phyloP scores from a whole-genome alignment of 1,284 basidiomycete genomes.

The Cutaneotrichosporon cavernicola region DNA sequence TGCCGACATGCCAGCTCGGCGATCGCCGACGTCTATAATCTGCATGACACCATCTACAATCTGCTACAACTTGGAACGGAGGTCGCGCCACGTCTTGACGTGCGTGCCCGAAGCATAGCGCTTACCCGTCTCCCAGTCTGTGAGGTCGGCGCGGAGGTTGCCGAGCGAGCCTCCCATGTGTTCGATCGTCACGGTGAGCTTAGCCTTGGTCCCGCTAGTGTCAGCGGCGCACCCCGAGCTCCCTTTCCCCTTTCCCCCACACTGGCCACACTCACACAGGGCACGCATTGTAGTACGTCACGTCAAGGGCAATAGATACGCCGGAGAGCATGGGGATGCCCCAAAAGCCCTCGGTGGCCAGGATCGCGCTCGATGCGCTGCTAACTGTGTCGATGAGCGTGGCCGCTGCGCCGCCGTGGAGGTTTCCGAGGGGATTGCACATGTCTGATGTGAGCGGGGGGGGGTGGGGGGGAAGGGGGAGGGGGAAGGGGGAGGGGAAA shows the following conservation, averaged over 20 bases:
- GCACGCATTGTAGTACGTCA: constrained; percentile 36
- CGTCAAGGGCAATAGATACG: constrained; percentile 37
- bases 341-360: constrained; percentile 43
- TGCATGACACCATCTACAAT: neutral
- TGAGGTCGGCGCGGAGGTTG: constrained; percentile 20
- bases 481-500: no score
- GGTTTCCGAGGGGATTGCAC: constrained; percentile 34
- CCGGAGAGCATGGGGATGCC: constrained; percentile 41
- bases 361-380: constrained; percentile 12
- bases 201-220: constrained; percentile 13
- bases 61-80: neutral
- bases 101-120: constrained; percentile 29
- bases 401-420: constrained; percentile 44
- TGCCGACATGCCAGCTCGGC: neutral
- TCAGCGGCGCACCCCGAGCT: neutral
- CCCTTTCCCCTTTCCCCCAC: neutral
- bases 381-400: constrained; percentile 38
- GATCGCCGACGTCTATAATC: neutral
- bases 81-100: constrained; percentile 31
- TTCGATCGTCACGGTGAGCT: constrained; percentile 18
- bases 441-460: constrained; percentile 29
- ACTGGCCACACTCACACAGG: constrained; percentile 9
- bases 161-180: constrained; percentile 15
- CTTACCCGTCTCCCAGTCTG: constrained; percentile 26
- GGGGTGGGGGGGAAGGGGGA: neutral